phyloP scores from a whole-genome alignment of 768 basidiomycete genomes.

The Leucogyrophana mollusca region DNA sequence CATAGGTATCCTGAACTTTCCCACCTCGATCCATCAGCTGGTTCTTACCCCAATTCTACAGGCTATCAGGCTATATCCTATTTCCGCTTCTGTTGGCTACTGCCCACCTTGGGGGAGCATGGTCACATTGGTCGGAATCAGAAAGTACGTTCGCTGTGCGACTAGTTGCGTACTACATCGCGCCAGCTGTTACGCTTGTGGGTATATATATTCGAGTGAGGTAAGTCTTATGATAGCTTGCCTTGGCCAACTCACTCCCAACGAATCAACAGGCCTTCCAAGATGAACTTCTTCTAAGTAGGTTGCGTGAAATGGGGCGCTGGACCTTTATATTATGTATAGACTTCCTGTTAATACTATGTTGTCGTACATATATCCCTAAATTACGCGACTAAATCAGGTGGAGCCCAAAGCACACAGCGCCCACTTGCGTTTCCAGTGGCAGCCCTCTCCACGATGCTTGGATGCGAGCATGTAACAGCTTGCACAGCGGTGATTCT shows the following conservation, averaged over 20 bases:
- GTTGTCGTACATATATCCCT: no score
- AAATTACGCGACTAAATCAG: no score
- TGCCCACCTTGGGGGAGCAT: constrained; percentile 66
- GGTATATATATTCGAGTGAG: constrained; percentile 50
- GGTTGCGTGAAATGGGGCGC: no score
- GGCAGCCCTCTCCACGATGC: constrained; percentile 66
- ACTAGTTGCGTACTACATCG: constrained; percentile 52
- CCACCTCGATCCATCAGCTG: constrained; percentile 3
- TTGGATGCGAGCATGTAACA: constrained; percentile 88
- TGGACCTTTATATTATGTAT: no score
- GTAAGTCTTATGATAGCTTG: constrained; percentile 38
- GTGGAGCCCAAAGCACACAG: constrained; percentile 76
- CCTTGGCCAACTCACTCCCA: constrained; percentile 1
- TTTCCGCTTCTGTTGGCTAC: constrained; percentile 61
- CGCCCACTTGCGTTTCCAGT: constrained; percentile 80
- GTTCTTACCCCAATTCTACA: constrained; percentile 21
- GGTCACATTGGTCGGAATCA: constrained; percentile 57
- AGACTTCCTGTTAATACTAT: no score
- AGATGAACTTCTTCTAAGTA: constrained; percentile 57
- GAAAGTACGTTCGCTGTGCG: constrained; percentile 39
- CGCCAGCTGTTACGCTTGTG: constrained; percentile 45
- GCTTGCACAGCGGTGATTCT: constrained; percentile 84
- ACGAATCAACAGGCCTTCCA: constrained; percentile 46
- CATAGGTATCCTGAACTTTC: constrained; percentile 55
- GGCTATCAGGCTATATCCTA: constrained; percentile 73